A percentile compares a stretch with the other conserved stretches of the same genome.
These are phyloP conservation scores for Ceratobasidium sp. DNA, from an alignment of 1,284 basidiomycete genomes.

Conservation along the genomic window DNA sequence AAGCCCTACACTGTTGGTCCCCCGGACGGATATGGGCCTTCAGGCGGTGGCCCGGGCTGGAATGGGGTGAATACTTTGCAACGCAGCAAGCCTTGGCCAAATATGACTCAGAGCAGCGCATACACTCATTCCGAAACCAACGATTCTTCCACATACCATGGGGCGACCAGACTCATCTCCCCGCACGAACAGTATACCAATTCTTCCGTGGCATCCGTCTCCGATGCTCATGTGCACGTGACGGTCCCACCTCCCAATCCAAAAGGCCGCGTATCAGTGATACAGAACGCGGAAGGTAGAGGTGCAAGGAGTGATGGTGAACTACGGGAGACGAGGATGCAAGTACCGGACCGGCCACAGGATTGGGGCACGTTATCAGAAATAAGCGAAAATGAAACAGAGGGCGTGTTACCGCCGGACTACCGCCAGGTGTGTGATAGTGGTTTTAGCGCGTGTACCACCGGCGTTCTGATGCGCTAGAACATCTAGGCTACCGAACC, in stretches of 20 bases:
- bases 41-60: slow-evolving; percentile 27
- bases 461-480: no score
- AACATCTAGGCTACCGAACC: no score
- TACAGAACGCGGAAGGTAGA: background rate
- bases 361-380: slow-evolving; percentile 8
- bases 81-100: slow-evolving; percentile 8
- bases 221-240: background rate
- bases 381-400: background rate
- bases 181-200: background rate
- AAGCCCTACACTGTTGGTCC: slow-evolving; percentile 29
- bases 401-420: slow-evolving; percentile 20
- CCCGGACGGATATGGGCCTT: slow-evolving; percentile 24
- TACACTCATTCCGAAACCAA: background rate
- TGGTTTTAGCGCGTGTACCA: no score
- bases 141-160: background rate
- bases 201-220: background rate
- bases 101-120: slow-evolving; percentile 1
- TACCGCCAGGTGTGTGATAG: slow-evolving; percentile 19
- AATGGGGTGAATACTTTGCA: background rate
- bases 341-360: slow-evolving; percentile 12
- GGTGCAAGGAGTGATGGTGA: background rate
- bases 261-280: background rate
- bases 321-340: slow-evolving; percentile 5
- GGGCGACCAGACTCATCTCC: background rate
- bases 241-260: background rate